Conservation (phyloP, 305 asterid genomes). For the Vinca major region DNA sequence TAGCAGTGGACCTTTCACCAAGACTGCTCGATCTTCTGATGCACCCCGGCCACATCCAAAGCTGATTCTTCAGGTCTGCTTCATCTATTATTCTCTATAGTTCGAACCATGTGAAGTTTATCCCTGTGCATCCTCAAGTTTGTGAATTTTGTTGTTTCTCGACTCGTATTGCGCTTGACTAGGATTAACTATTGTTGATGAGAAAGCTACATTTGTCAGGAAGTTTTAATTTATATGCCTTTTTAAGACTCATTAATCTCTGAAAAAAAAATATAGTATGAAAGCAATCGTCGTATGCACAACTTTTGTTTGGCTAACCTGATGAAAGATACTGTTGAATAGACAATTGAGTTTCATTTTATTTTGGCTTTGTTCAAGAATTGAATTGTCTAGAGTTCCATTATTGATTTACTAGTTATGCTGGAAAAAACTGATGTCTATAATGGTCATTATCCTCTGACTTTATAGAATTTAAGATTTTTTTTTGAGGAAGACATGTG, state of each 20-base stretch:
- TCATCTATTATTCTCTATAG: conserved; percentile 5
- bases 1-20: conserved; percentile 34
- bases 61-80: conserved; percentile 44
- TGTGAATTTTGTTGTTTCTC: neutral
- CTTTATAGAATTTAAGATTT: neutral
- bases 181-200: neutral
- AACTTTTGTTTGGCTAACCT: neutral
- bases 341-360: no score
- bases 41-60: conserved; percentile 39
- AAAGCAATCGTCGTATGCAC: neutral
- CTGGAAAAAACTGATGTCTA: neutral
- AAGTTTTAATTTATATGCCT: neutral
- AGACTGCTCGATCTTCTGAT: conserved; percentile 43
- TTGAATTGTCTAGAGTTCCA: neutral
- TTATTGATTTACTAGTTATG: neutral
- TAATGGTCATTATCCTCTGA: no score
- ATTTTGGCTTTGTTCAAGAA: neutral
- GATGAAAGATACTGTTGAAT: no score
- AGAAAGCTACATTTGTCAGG: neutral
- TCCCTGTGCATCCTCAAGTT: neutral
- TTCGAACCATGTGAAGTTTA: neutral
- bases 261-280: neutral
- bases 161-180: neutral
- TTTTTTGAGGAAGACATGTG: conserved; percentile 2
- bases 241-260: neutral